A percentile compares a stretch with the other conserved stretches of the same genome.
These are phyloP conservation scores for Xylariaceae sp. DNA, from an alignment of 2,329 filamentous ascomycete species.

Conservation along the genomic window DNA sequence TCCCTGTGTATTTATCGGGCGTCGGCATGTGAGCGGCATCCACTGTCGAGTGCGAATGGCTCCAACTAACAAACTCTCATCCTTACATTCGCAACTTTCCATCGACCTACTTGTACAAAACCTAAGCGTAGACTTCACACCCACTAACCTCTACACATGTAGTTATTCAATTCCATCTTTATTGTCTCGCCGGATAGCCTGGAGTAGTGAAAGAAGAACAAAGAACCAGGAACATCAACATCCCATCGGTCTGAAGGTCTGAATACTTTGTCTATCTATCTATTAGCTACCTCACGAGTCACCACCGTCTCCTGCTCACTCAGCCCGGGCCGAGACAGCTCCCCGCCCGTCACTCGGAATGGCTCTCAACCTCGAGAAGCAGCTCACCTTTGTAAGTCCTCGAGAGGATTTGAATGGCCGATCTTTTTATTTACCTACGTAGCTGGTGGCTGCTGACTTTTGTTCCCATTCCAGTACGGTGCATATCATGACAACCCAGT, in stretches of 20 bases:
- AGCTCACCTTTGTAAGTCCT: constrained; percentile 69
- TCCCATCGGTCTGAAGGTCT: not conserved
- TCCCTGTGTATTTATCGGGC: no score
- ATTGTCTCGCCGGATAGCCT: constrained; percentile 6
- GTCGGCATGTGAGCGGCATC: no score
- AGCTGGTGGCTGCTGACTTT: constrained; percentile 9
- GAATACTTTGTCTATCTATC: not conserved
- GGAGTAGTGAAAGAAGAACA: not conserved
- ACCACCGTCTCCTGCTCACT: not conserved
- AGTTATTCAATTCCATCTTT: not conserved
- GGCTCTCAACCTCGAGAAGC: constrained; percentile 74
- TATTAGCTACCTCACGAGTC: not conserved
- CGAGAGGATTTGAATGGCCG: not conserved
- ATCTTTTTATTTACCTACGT: not conserved
- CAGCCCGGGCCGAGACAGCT: constrained; percentile 4
- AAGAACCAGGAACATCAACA: constrained; percentile 2
- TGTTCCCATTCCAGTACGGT: constrained; percentile 61
- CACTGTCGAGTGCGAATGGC: no score
- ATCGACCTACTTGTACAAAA: no score
- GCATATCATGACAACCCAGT: constrained; percentile 74
- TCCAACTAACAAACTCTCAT: no score
- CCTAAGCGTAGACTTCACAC: no score
- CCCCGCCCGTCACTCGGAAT: constrained; percentile 34
- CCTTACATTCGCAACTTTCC: no score
- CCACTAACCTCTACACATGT: constrained; percentile 3